Evolutionary conservation across 2,329 filamentous ascomycete species (phyloP).

Genomic region (Ascochyta lentis): DNA sequence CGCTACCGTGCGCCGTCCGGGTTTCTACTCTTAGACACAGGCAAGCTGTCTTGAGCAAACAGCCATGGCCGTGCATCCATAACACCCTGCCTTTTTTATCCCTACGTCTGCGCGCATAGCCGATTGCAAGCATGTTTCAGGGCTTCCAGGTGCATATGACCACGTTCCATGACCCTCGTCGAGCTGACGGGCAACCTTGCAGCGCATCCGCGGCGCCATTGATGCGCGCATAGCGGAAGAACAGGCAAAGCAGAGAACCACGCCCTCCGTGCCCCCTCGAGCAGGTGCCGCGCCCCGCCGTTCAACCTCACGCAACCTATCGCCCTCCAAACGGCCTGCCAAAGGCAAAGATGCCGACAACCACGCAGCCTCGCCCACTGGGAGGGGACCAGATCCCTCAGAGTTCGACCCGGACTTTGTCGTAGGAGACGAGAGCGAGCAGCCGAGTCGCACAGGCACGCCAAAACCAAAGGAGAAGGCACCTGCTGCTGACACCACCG

Average conservation of each 20-base stretch:
- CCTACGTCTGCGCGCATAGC: constrained; percentile 20
- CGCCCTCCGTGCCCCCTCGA: constrained; percentile 53
- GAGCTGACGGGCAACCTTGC: constrained; percentile 28
- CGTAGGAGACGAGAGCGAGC: constrained; percentile 80
- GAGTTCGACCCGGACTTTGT: constrained; percentile 88
- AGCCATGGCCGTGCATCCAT: constrained; percentile 11
- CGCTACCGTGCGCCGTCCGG: too few species aligned
- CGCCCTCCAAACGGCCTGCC: constrained; percentile 45
- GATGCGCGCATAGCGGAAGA: constrained; percentile 90
- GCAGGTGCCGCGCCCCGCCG: constrained; percentile 55
- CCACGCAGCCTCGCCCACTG: constrained; percentile 50
- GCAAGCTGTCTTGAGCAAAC: neutral
- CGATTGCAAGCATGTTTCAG: constrained; percentile 44
- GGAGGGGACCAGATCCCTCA: constrained; percentile 76
- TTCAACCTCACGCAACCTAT: constrained; percentile 53
- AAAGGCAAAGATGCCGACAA: constrained; percentile 43
- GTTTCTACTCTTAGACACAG: too few species aligned
- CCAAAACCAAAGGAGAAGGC: constrained; percentile 58
- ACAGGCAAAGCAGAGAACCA: constrained; percentile 75
- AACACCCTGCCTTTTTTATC: neutral
- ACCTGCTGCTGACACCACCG: constrained; percentile 27
- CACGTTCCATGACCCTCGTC: constrained; percentile 39
- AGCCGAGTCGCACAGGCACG: constrained; percentile 66
- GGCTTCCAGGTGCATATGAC: constrained; percentile 36
- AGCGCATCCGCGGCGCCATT: constrained; percentile 85